These are phyloP conservation scores for Irpex sp. DNA, from an alignment of 1,284 basidiomycete genomes.

Conservation along the genomic window DNA sequence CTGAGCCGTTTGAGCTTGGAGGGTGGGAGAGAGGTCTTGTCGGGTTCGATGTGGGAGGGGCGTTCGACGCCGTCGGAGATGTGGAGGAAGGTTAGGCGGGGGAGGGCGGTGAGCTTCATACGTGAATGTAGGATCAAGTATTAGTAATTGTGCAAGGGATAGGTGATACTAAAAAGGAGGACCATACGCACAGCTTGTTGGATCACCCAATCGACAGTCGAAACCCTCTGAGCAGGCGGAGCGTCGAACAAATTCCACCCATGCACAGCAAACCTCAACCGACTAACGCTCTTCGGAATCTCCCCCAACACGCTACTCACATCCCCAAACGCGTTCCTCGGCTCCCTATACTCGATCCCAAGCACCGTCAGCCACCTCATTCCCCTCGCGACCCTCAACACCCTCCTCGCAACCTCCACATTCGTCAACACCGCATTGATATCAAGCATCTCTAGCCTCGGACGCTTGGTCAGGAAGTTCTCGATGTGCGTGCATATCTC, in stretches of 20 bases:
- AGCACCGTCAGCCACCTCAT: conserved; percentile 7
- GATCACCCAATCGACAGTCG: neutral
- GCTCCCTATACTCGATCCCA: conserved; percentile 6
- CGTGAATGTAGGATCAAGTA: no score
- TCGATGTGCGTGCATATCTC: neutral
- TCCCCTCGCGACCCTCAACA: neutral
- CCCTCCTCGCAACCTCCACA: conserved; percentile 1
- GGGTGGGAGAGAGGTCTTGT: neutral
- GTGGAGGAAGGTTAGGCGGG: conserved; percentile 4
- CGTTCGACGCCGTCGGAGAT: conserved; percentile 7
- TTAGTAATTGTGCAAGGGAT: no score
- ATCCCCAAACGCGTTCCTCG: neutral
- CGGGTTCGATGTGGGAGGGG: neutral
- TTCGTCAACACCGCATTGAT: conserved; percentile 5
- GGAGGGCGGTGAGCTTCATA: neutral
- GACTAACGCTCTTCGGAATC: conserved; percentile 6
- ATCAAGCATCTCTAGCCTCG: conserved; percentile 1
- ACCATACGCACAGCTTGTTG: conserved; percentile 2
- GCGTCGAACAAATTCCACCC: conserved; percentile 3
- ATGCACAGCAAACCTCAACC: conserved; percentile 3
- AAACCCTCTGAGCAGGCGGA: neutral
- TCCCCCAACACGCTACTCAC: conserved; percentile 1
- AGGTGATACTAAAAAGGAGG: no score
- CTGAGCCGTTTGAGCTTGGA: neutral
- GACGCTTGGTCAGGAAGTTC: neutral